Evolutionary conservation across 2,329 filamentous ascomycete species (phyloP).

Genomic region (Alternaria ethzedia): DNA sequence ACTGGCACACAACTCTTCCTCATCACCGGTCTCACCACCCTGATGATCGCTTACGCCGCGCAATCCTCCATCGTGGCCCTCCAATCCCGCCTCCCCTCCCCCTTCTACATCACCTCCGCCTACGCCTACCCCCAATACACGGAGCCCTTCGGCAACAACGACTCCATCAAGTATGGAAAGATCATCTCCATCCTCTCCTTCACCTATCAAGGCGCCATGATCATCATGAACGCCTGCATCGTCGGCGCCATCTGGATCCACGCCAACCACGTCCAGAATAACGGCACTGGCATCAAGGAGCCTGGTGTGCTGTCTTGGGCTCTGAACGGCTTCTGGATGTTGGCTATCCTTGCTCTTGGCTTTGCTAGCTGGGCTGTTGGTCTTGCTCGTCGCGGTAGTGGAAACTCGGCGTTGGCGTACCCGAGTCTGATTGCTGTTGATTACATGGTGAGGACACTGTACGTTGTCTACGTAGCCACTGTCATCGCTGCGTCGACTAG

Average conservation of each 20-base stretch:
- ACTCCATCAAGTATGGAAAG: conserved; percentile 6
- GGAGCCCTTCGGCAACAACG: background rate
- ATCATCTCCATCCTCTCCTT: conserved; percentile 25
- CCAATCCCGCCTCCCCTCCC: conserved; percentile 16
- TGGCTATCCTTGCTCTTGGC: conserved; percentile 19
- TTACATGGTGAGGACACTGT: conserved; percentile 13
- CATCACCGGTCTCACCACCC: conserved; percentile 19
- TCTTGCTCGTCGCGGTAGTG: conserved; percentile 7
- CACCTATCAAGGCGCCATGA: conserved; percentile 23
- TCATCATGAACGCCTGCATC: conserved; percentile 19
- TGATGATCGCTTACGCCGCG: conserved; percentile 22
- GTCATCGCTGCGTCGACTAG: conserved; percentile 18
- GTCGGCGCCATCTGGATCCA: conserved; percentile 35
- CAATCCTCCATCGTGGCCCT: conserved; percentile 22
- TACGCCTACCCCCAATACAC: conserved; percentile 22
- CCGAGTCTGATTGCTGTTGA: background rate
- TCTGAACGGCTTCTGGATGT: conserved; percentile 21
- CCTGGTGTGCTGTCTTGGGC: conserved; percentile 21
- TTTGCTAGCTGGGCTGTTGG: conserved; percentile 24
- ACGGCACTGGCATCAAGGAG: conserved; percentile 17
- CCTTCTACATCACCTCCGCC: conserved; percentile 20
- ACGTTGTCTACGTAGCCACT: conserved; percentile 14
- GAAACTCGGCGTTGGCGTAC: conserved; percentile 11
- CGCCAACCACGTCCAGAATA: conserved; percentile 25
- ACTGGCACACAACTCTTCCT: conserved; percentile 21